A percentile compares a stretch with the other conserved stretches of the same genome.
phyloP scores from a whole-genome alignment of 1,284 basidiomycete species.

The Marasmius sp. region DNA sequence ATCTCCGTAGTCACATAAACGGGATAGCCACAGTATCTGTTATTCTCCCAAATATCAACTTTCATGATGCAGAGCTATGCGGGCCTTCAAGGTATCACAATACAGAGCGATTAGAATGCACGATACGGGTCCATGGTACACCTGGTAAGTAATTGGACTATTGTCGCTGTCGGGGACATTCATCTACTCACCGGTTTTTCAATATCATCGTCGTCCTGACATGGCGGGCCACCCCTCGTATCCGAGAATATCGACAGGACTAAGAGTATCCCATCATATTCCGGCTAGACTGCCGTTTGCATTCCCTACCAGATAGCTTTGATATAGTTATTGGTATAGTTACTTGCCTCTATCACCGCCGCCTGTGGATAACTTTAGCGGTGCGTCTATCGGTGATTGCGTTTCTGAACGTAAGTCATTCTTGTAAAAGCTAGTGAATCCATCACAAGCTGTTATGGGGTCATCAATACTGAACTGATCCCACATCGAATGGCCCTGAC shows the following conservation, averaged over 20 bases:
- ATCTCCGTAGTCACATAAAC: too few species aligned
- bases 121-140: neutral
- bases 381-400: neutral
- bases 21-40: too few species aligned
- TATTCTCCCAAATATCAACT: too few species aligned
- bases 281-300: conserved; percentile 62
- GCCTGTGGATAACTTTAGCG: conserved; percentile 33
- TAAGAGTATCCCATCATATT: conserved; percentile 75
- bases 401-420: conserved; percentile 61
- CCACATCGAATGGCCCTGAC: conserved; percentile 78
- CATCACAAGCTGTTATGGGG: conserved; percentile 67
- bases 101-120: too few species aligned
- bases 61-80: neutral
- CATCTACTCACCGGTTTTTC: neutral
- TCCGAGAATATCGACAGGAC: conserved; percentile 50
- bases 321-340: conserved; percentile 67
- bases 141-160: neutral
- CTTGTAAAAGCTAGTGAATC: conserved; percentile 69
- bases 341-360: conserved; percentile 66
- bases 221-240: conserved; percentile 79
- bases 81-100: neutral
- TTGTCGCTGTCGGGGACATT: neutral
- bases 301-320: conserved; percentile 71
- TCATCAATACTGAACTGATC: conserved; percentile 73
- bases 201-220: conserved; percentile 55